Evolutionary conservation across 2,329 filamentous ascomycete species (phyloP).

Genomic region (Hirsutella thompsonii): DNA sequence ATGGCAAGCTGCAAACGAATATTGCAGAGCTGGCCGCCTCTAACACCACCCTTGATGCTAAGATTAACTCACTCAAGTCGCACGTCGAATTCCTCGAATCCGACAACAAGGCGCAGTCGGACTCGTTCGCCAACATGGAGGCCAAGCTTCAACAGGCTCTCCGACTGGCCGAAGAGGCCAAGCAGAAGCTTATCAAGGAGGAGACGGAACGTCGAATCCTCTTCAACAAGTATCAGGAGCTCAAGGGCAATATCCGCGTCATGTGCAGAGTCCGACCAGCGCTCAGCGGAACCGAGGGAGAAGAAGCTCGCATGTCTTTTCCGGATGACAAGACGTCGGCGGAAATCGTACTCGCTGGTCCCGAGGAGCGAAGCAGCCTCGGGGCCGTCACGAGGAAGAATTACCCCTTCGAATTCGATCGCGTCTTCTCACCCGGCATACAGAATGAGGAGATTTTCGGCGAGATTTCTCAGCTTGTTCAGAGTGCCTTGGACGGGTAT

Average conservation of each 20-base stretch:
- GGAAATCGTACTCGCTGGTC: constrained; percentile 73
- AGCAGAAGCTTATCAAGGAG: constrained; percentile 77
- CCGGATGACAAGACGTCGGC: constrained; percentile 76
- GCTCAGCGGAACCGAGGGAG: constrained; percentile 43
- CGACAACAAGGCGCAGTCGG: constrained; percentile 76
- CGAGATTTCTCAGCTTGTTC: constrained; percentile 92
- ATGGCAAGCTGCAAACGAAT: constrained; percentile 35
- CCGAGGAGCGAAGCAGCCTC: constrained; percentile 71
- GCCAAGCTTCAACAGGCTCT: constrained; percentile 67
- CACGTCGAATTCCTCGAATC: constrained; percentile 85
- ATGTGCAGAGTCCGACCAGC: constrained; percentile 90
- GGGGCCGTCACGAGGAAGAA: constrained; percentile 65
- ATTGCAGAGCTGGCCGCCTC: constrained; percentile 47
- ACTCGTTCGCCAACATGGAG: constrained; percentile 74
- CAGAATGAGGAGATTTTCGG: constrained; percentile 83
- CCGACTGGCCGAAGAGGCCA: constrained; percentile 52
- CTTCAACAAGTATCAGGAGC: constrained; percentile 94
- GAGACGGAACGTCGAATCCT: constrained; percentile 83
- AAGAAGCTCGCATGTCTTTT: constrained; percentile 62
- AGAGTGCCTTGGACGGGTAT: constrained; percentile 92
- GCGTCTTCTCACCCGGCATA: constrained; percentile 69
- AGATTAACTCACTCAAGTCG: constrained; percentile 62
- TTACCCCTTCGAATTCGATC: constrained; percentile 82
- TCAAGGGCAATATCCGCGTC: constrained; percentile 96
- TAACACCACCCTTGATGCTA: constrained; percentile 57